phyloP scores from a whole-genome alignment of 768 basidiomycete genomes.

The Mycena capillaripes region DNA sequence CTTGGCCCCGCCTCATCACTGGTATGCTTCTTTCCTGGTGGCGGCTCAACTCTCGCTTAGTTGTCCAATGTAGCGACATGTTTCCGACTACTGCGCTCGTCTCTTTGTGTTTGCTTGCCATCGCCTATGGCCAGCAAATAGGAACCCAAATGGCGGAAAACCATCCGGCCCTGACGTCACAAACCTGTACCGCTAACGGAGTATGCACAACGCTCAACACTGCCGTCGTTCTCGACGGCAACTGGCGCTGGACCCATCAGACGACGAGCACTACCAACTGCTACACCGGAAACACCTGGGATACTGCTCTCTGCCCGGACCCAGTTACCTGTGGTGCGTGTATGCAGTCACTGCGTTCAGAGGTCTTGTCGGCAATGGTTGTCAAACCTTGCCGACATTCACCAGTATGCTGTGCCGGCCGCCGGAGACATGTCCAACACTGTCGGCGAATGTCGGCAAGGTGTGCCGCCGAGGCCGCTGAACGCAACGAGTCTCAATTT shows the following conservation, averaged over 20 bases:
- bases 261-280: constrained; percentile 54
- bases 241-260: constrained; percentile 65
- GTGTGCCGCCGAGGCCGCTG: no score
- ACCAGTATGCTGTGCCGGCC: no score
- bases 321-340: constrained; percentile 61
- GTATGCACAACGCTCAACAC: constrained; percentile 52
- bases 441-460: no score
- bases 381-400: no score
- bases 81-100: constrained; percentile 55
- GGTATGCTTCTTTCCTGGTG: no score
- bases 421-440: no score
- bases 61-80: constrained; percentile 41
- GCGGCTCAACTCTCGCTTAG: constrained; percentile 3
- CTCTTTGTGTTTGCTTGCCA: constrained; percentile 55
- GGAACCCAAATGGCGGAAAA: constrained; percentile 62
- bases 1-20: no score
- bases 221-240: constrained; percentile 63
- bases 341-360: no score
- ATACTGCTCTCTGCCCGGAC: constrained; percentile 64
- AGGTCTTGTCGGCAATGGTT: no score
- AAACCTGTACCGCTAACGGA: constrained; percentile 60
- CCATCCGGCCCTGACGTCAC: constrained; percentile 61
- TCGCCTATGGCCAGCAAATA: constrained; percentile 64
- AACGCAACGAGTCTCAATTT: no score
- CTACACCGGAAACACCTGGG: constrained; percentile 71